Evolutionary conservation across 225 moss, liverwort and hornwort genomes (phyloP), one percentile per base, ranked within the genome.

Genomic region (Sphagnum contortum): DNA sequence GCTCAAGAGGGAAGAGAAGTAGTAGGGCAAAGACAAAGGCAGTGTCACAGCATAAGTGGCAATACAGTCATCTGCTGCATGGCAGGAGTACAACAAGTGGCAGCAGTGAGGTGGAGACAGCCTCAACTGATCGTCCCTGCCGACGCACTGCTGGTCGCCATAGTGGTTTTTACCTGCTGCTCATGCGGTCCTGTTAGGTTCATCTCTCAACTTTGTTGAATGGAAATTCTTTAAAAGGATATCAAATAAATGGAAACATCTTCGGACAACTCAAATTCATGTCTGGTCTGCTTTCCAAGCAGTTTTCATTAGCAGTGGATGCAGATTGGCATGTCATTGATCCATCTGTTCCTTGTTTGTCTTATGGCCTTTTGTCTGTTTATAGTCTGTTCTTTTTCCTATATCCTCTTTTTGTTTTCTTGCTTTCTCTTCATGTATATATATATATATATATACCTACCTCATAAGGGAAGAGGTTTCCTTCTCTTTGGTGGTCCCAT

Each of bases 111-210:
- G 84, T 80, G 49, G 84, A 84, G 73, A 81, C 84, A 71, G 80
- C 84, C 57, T 72, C 80, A 44, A 84, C 77, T 73, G 84, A 80
- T 81, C 84, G 84, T 70, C 95, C 95, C 72, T 95, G 95, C 84
- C 91, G 95, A 65, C 88, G 95, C 46, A 95, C 95, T 56, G 92
- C 95, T 71, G 95, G 95, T 75, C 86, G 90, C 69, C 95, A 95
- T 77, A 95, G 95, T 75, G 83, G 95, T 63, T 95, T 95, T 78
- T 95, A 92, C 66, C 79, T 95, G 71, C 80, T 95, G 67, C 71
- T 94, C 50, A 91, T 85, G 88, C 86, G 95, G 60, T 90, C 90
- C 47, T 76, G 95, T 45, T 95, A 95, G 84, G 63, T 64, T 49
- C 50, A 55, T 49, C 13, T 11, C 44, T 55, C 57, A 47, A 29